A percentile compares a stretch with the other conserved stretches of the same genome.
Evolutionary conservation across 371 early-diverging fungal species (phyloP).

Genomic region (Vittaforma corneae): DNA sequence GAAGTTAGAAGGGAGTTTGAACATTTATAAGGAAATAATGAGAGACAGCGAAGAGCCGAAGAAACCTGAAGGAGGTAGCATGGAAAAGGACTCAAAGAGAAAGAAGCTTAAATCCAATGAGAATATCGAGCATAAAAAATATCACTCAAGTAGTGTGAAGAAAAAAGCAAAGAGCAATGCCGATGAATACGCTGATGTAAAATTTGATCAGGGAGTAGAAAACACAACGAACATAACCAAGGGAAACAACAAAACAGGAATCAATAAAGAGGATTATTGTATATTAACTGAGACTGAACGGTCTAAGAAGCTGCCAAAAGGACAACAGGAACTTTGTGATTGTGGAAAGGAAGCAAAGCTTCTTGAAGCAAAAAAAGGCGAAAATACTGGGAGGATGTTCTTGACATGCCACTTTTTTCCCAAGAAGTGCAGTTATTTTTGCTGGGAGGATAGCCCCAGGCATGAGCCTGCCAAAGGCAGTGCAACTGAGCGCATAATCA

Average conservation of each 20-base stretch:
- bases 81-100: background rate
- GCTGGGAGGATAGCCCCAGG: constrained; percentile 36
- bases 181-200: background rate
- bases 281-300: no score
- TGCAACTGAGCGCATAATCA: background rate
- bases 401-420: constrained; percentile 58
- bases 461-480: background rate
- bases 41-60: background rate
- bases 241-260: background rate
- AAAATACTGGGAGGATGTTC: constrained; percentile 61
- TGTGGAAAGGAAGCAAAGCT: constrained; percentile 60
- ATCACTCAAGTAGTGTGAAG: no score
- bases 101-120: background rate
- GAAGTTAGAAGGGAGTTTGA: constrained; percentile 63
- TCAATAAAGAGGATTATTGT: no score
- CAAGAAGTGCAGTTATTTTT: constrained; percentile 54
- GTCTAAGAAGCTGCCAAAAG: background rate
- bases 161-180: background rate
- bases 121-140: no score
- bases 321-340: constrained; percentile 55
- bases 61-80: background rate
- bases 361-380: constrained; percentile 60
- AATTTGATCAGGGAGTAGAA: no score
- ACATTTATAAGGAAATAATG: constrained; percentile 62
- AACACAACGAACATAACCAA: no score